These are phyloP conservation scores for Tilletia horrida DNA, from an alignment of 1,284 basidiomycete genomes.

Conservation along the genomic window DNA sequence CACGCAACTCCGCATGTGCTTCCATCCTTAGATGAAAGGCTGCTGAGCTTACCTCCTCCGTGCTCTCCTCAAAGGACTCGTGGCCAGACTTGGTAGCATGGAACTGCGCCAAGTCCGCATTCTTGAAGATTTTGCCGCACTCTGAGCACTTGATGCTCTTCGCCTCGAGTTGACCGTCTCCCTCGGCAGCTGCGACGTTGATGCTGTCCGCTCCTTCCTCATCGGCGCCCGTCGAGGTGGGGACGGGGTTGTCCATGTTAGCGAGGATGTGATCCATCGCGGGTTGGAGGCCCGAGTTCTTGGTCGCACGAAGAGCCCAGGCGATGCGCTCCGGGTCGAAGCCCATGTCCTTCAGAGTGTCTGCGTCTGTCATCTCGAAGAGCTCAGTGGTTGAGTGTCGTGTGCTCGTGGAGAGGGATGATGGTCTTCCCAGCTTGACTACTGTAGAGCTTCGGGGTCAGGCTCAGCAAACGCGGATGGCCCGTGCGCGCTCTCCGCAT, in stretches of 20 bases:
- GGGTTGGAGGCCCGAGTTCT: slow-evolving; percentile 40
- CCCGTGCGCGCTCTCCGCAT: background rate
- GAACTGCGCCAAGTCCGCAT: slow-evolving; percentile 81
- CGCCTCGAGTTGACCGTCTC: background rate
- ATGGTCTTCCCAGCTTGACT: no score
- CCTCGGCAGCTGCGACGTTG: background rate
- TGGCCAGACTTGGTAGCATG: slow-evolving; percentile 95
- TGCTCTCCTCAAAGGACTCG: slow-evolving; percentile 80
- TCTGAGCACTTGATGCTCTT: slow-evolving; percentile 50
- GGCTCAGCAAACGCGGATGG: no score
- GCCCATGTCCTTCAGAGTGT: slow-evolving; percentile 41
- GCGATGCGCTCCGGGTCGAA: slow-evolving; percentile 49
- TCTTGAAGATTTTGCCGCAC: slow-evolving; percentile 60
- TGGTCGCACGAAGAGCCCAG: slow-evolving; percentile 49
- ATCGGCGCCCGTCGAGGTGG: slow-evolving; percentile 18
- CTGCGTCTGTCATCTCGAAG: background rate
- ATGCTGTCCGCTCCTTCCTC: background rate
- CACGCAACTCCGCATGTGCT: no score
- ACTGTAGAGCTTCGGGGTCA: no score
- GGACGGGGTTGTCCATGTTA: slow-evolving; percentile 44
- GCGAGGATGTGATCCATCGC: slow-evolving; percentile 53
- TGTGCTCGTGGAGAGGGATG: background rate
- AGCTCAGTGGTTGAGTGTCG: background rate
- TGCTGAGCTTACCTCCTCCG: slow-evolving; percentile 71
- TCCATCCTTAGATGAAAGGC: no score